Conservation (phyloP, 2,329 filamentous ascomycete species). For the Monilinia fructigena region DNA sequence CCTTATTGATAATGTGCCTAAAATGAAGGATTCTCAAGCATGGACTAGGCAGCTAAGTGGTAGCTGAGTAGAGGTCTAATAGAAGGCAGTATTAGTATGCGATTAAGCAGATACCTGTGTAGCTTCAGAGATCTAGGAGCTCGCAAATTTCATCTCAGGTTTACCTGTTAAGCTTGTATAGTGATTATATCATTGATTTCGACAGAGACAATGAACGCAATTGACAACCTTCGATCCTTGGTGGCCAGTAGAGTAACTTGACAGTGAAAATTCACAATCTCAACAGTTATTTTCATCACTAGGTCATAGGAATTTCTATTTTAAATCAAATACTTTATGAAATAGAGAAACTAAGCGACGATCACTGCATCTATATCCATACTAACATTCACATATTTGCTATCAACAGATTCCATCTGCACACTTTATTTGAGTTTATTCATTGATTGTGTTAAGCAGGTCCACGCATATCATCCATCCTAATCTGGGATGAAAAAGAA, state of each 20-base stretch:
- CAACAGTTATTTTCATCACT: background rate
- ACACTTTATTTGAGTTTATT: background rate
- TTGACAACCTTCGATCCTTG: too few species aligned
- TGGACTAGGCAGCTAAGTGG: too few species aligned
- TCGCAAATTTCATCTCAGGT: too few species aligned
- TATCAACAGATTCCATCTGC: background rate
- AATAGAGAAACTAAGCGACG: background rate
- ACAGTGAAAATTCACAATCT: background rate
- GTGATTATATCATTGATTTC: too few species aligned
- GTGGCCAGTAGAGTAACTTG: background rate
- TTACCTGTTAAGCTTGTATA: too few species aligned
- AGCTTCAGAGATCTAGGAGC: too few species aligned
- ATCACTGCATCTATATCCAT: background rate
- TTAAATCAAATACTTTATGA: too few species aligned
- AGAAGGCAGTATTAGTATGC: too few species aligned
- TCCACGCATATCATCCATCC: background rate
- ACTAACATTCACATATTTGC: background rate
- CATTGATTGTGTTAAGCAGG: background rate
- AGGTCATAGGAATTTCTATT: background rate
- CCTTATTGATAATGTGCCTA: too few species aligned
- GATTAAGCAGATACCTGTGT: background rate
- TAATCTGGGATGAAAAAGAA: background rate
- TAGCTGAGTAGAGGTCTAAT: too few species aligned
- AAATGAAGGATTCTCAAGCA: too few species aligned
- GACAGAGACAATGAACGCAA: too few species aligned